Evolutionary conservation across 2,329 filamentous ascomycete genomes (phyloP).

Genomic region (Diaporthe capsici): DNA sequence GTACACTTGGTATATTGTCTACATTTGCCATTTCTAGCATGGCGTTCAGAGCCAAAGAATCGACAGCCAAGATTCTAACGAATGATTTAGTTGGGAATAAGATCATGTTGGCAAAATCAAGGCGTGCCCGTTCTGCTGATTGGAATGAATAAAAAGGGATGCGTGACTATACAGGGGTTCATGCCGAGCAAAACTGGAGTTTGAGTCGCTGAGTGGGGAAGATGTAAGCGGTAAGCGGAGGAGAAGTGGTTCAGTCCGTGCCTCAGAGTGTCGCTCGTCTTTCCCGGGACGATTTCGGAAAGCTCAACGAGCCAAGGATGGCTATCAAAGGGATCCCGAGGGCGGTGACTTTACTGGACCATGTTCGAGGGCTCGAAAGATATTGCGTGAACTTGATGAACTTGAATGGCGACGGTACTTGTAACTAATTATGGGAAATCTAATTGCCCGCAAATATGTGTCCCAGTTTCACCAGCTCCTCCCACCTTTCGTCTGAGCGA

Average conservation of each 20-base stretch:
- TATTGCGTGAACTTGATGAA: too few relatives aligned
- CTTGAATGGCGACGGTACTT: too few relatives aligned
- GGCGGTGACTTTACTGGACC: too few relatives aligned
- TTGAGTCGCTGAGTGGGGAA: background rate
- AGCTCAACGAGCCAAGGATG: background rate
- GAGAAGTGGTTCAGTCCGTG: background rate
- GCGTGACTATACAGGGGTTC: background rate
- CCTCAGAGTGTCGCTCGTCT: background rate
- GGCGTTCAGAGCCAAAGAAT: too few relatives aligned
- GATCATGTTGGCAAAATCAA: too few relatives aligned
- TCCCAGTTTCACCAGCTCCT: constrained; percentile 49
- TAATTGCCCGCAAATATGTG: constrained; percentile 45
- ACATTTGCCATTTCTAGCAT: background rate
- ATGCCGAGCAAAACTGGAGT: background rate
- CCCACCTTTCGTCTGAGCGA: constrained; percentile 53
- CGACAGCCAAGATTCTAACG: accelerated
- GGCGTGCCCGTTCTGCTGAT: background rate
- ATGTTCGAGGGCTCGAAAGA: too few relatives aligned
- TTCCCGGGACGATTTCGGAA: background rate
- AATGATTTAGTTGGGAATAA: background rate
- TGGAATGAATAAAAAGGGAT: too few relatives aligned
- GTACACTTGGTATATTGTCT: background rate
- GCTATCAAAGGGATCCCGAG: background rate
- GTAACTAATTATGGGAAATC: background rate
- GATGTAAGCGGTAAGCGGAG: background rate